These are phyloP conservation scores for Drechslerella coelobrocha DNA, from an alignment of 2,329 filamentous ascomycete species.

Conservation along the genomic window DNA sequence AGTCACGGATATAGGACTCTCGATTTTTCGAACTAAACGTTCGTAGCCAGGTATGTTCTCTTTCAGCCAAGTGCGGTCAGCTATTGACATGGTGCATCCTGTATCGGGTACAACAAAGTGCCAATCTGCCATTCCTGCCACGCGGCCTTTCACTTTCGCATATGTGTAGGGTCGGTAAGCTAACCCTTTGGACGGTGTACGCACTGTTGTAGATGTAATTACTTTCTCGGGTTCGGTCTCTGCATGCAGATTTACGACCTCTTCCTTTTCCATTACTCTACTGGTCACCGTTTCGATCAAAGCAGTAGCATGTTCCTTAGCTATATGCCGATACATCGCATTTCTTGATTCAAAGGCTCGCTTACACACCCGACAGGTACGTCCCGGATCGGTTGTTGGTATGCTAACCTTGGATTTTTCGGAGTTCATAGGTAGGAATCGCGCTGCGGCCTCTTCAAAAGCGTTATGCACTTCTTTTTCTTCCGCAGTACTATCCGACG, in stretches of 20 bases:
- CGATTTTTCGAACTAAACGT: neutral
- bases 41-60: neutral
- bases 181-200: neutral
- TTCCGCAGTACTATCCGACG: no score
- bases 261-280: neutral
- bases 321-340: neutral
- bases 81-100: slow-evolving; percentile 1
- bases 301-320: neutral
- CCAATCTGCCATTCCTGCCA: neutral
- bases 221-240: neutral
- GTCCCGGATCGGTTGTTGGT: neutral
- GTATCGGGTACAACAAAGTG: neutral
- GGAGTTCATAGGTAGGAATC: no score
- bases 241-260: neutral
- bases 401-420: no score
- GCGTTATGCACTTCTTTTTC: no score
- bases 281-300: neutral
- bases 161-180: neutral
- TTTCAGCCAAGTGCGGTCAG: neutral
- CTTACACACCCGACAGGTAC: neutral
- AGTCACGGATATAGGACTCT: neutral
- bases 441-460: no score
- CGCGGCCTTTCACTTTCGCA: neutral
- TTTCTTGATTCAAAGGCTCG: neutral
- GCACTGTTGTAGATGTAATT: neutral